phyloP scores from a whole-genome alignment of 306 rosid species.

The Cucumis sativus region Cucumber_9930_V3 NC_026660.2:850501-851000 shows the following conservation, averaged over 20 bases:
- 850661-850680: too few relatives aligned
- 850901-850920: slow-evolving; percentile 15
- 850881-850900: slow-evolving; percentile 15
- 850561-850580: too few relatives aligned
- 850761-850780: slow-evolving; percentile 25
- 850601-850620: too few relatives aligned
- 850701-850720: not conserved
- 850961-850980: slow-evolving; percentile 42
- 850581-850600: too few relatives aligned
- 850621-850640: too few relatives aligned
- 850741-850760: slow-evolving; percentile 14
- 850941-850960: slow-evolving; percentile 14
- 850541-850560: too few relatives aligned
- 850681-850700: too few relatives aligned
- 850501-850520: too few relatives aligned
- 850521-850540: too few relatives aligned
- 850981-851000: slow-evolving; percentile 8
- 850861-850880: slow-evolving; percentile 61
- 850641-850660: too few relatives aligned
- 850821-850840: not conserved
- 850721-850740: not conserved
- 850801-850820: slow-evolving; percentile 27
- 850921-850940: not conserved
- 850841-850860: slow-evolving; percentile 20
- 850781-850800: slow-evolving; percentile 11